Percentiles rank a stretch among this genome's conserved stretches.
These are phyloP conservation scores for Aspergillus quadricinctus DNA, from an alignment of 2,329 filamentous ascomycete genomes.

Conservation along the genomic window DNA sequence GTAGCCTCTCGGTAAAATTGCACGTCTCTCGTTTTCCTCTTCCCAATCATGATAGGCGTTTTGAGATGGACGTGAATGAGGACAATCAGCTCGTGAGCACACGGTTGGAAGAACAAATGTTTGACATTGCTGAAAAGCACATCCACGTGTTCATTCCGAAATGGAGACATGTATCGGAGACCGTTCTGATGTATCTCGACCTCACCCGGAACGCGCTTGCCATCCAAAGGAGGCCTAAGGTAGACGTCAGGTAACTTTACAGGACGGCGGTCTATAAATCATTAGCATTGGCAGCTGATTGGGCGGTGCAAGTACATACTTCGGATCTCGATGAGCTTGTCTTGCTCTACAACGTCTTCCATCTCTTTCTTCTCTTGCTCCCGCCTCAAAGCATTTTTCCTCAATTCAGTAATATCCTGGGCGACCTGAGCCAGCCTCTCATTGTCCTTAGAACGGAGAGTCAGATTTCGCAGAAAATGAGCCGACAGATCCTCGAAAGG, in stretches of 20 bases:
- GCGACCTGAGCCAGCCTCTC: constrained; percentile 86
- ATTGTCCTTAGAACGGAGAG: constrained; percentile 86
- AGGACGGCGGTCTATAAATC: constrained; percentile 71
- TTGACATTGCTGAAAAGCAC: constrained; percentile 98
- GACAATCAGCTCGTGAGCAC: constrained; percentile 91
- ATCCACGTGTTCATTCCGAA: constrained; percentile 81
- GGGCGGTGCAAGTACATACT: constrained; percentile 53
- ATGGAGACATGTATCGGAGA: constrained; percentile 84
- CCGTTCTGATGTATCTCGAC: constrained; percentile 98
- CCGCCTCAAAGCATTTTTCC: constrained; percentile 84
- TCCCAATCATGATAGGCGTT: constrained; percentile 96
- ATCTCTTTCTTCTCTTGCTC: constrained; percentile 99
- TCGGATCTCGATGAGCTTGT: constrained; percentile 91
- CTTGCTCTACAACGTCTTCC: constrained; percentile 98
- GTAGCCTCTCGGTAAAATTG: constrained; percentile 98
- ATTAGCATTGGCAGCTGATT: not conserved
- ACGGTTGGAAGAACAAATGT: constrained; percentile 98
- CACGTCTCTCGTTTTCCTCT: constrained; percentile 98
- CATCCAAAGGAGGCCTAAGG: constrained; percentile 90
- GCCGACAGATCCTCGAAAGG: constrained; percentile 95
- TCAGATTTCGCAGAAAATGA: constrained; percentile 93
- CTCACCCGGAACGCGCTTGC: constrained; percentile 91
- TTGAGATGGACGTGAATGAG: constrained; percentile 98
- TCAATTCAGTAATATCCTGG: constrained; percentile 90
- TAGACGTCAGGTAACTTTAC: constrained; percentile 90